Conservation (phyloP, 225 moss, liverwort and hornwort species). For the Physcomitrellopsis africana region DNA sequence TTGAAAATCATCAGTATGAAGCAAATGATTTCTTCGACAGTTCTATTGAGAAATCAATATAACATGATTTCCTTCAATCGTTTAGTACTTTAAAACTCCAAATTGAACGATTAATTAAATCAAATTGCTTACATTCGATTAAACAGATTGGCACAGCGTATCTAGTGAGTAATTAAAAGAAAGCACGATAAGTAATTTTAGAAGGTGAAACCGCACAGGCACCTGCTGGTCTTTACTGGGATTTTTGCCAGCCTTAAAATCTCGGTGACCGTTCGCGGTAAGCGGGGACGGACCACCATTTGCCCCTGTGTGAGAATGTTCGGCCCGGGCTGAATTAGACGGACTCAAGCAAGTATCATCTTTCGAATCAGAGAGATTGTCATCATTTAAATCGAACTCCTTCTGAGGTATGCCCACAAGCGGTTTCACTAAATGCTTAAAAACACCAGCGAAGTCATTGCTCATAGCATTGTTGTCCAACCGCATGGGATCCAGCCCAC, state of each 20-base stretch:
- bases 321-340: not conserved
- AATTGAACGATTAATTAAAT: not conserved
- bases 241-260: constrained; percentile 18
- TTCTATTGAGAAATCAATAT: not conserved
- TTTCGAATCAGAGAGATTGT: constrained; percentile 25
- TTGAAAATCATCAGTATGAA: not conserved
- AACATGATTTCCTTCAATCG: too few relatives aligned
- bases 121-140: too few relatives aligned
- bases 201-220: not conserved
- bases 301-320: constrained; percentile 2
- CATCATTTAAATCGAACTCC: constrained; percentile 46
- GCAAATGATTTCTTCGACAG: too few relatives aligned
- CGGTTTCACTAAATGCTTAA: constrained; percentile 43
- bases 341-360: constrained; percentile 38
- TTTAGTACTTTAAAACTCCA: not conserved
- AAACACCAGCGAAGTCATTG: constrained; percentile 39
- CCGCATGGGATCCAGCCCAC: constrained; percentile 36
- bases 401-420: constrained; percentile 52
- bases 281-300: constrained; percentile 24
- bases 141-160: not conserved
- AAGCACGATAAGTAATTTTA: not conserved
- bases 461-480: constrained; percentile 32
- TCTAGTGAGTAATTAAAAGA: not conserved
- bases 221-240: constrained; percentile 48
- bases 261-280: constrained; percentile 11